These are phyloP conservation scores for Colletotrichum sp. DNA, from an alignment of 2,329 filamentous ascomycete genomes.

Conservation along the genomic window DNA sequence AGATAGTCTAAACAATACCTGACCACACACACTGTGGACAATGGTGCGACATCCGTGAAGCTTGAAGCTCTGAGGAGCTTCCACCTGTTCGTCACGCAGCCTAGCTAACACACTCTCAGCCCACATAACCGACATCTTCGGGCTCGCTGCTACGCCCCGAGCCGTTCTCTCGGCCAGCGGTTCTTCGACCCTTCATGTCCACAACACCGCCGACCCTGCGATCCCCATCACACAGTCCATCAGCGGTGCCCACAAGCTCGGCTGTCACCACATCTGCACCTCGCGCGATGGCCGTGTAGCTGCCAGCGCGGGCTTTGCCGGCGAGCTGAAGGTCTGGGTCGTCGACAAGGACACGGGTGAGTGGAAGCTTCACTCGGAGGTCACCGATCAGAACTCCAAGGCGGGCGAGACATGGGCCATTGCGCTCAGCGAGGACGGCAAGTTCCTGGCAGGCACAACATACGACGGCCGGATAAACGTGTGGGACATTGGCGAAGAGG, in stretches of 20 bases:
- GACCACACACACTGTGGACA: constrained; percentile 87
- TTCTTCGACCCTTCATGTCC: constrained; percentile 79
- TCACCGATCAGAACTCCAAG: constrained; percentile 52
- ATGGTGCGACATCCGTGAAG: constrained; percentile 60
- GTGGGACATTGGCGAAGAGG: constrained; percentile 71
- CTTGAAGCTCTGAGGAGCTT: not conserved
- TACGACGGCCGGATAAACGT: constrained; percentile 89
- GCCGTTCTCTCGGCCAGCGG: constrained; percentile 85
- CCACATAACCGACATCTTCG: constrained; percentile 85
- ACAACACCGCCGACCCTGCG: constrained; percentile 73
- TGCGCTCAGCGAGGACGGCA: constrained; percentile 82
- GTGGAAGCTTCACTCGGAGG: constrained; percentile 54
- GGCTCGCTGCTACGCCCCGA: constrained; percentile 75
- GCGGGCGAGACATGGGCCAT: constrained; percentile 86
- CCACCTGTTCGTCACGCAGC: not conserved
- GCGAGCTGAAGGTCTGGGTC: constrained; percentile 85
- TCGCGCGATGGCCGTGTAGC: constrained; percentile 72
- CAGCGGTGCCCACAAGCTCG: constrained; percentile 80
- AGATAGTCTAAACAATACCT: constrained; percentile 96
- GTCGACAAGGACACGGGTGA: constrained; percentile 60
- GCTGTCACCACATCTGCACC: constrained; percentile 87
- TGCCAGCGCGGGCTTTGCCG: constrained; percentile 87
- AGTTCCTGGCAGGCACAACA: constrained; percentile 84
- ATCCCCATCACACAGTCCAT: constrained; percentile 84
- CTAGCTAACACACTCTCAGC: constrained; percentile 51